phyloP scores from a whole-genome alignment of 176 grass and related monocot genomes.

The Raddia distichophylla region DNA sequence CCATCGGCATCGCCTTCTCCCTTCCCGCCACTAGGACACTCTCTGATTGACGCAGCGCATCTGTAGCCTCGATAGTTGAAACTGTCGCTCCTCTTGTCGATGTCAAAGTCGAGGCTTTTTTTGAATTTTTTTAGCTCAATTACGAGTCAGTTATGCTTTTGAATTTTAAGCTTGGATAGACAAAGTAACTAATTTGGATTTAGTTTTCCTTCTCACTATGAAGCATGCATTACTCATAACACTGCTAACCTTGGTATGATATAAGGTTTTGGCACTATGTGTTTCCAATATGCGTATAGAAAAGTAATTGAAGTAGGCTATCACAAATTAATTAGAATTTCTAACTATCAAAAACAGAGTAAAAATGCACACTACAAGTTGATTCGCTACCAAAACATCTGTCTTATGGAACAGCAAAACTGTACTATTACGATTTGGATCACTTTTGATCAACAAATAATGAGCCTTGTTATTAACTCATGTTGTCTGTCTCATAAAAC shows the following conservation, averaged over 20 bases:
- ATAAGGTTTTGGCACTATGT: not conserved
- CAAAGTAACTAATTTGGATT: not conserved
- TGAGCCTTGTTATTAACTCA: not conserved
- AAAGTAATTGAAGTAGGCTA: not conserved
- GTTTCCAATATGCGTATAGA: too few relatives aligned
- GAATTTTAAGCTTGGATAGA: not conserved
- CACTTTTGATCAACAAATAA: not conserved
- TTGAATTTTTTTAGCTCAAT: too few relatives aligned
- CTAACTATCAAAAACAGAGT: not conserved
- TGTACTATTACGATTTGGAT: not conserved
- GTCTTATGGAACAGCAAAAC: not conserved
- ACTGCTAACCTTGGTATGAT: not conserved
- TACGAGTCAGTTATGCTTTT: not conserved
- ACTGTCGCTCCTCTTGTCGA: too few relatives aligned
- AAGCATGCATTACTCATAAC: not conserved
- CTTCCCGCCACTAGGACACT: too few relatives aligned
- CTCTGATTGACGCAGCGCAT: too few relatives aligned
- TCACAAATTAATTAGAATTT: not conserved
- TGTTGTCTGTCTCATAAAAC: not conserved
- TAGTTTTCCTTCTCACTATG: not conserved
- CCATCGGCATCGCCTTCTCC: too few relatives aligned
- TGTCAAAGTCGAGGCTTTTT: too few relatives aligned
- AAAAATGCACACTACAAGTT: not conserved
- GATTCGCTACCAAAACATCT: not conserved
- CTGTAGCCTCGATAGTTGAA: too few relatives aligned